phyloP scores from a whole-genome alignment of 208 protist genomes.

The Trypanosoma conorhini region DNA sequence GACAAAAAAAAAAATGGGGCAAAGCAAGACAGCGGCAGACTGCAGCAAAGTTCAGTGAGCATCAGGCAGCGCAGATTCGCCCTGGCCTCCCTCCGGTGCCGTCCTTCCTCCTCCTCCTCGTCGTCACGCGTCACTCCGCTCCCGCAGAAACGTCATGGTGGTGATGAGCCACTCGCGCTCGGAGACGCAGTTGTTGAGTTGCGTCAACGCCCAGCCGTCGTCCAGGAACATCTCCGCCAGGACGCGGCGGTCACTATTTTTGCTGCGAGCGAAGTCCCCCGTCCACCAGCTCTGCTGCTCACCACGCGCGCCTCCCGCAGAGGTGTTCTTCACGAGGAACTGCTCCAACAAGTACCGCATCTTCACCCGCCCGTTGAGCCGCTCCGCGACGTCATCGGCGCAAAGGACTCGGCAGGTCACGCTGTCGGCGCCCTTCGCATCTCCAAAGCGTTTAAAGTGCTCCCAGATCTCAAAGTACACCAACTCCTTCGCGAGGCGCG shows the following conservation, averaged over 20 bases:
- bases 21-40: not conserved
- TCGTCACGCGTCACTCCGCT: not conserved
- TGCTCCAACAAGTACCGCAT: constrained; percentile 36
- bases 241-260: constrained; percentile 23
- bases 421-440: constrained; percentile 25
- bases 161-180: constrained; percentile 37
- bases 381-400: constrained; percentile 25
- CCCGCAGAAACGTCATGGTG: constrained; percentile 30
- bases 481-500: constrained; percentile 21
- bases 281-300: constrained; percentile 32
- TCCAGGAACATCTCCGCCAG: constrained; percentile 24
- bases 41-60: constrained; percentile 10
- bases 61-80: constrained; percentile 19
- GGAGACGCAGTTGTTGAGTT: constrained; percentile 25
- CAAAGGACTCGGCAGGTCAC: constrained; percentile 30
- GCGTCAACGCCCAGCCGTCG: constrained; percentile 26
- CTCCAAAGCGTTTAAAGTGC: constrained; percentile 35
- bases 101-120: not conserved
- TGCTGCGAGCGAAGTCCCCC: constrained; percentile 25
- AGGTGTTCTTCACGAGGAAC: constrained; percentile 25
- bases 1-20: not conserved
- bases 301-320: constrained; percentile 7
- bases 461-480: constrained; percentile 33
- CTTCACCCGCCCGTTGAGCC: constrained; percentile 23
- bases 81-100: not conserved